Evolutionary conservation across 2,329 filamentous ascomycete genomes (phyloP), one percentile per base, ranked within the genome.

Genomic region (Apiospora saccharicola): DNA sequence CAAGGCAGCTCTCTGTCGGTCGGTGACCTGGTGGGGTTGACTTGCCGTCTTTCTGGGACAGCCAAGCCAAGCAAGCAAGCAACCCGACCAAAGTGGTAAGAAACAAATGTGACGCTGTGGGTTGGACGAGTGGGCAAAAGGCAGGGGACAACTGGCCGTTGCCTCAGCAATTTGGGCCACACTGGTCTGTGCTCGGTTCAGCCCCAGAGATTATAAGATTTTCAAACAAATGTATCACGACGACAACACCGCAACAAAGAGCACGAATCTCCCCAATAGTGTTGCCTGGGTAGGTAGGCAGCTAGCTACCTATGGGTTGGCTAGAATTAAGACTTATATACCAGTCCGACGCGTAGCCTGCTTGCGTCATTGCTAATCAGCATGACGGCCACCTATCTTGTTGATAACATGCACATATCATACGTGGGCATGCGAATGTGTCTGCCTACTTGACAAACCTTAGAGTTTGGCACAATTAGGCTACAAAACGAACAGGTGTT

Each of bases 1-100:
- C 53, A 64, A 64, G 57, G 57, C 57, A 64, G 57, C 57, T 64
- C 57, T 64, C 37, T 64, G 57, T 64, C 30, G 57, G 57, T 41
- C 57, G 34, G 57, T 64, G 57, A 61, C 53, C 53, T 61, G 30
- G 53, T 61, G 30, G 53, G 53, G 26, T 57, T 26, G 24, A 57
- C 51, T 24, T 57, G 53, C 53, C 37, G 2, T 26, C 47, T 49
- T 19, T 53, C 24, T 51, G 49, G 49, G n/a, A n/a, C n/a, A 13
- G n/a, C 51, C 24, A 57, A 57, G 51, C 26, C 30, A 61, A 61
- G 26, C 53, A 61, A 22, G 26, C 53, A 61, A 51, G n/a, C 49
- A 51, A 51, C 49, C 49, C 49, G 49, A 51, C 49, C 49, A 51
- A 51, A 26, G 51, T 53, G 51, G 51, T 53, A 53, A 30, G 51